Base-by-base conservation (phyloP, 2,329 filamentous ascomycete genomes). In the Emergomyces pasteurianus region DNA sequence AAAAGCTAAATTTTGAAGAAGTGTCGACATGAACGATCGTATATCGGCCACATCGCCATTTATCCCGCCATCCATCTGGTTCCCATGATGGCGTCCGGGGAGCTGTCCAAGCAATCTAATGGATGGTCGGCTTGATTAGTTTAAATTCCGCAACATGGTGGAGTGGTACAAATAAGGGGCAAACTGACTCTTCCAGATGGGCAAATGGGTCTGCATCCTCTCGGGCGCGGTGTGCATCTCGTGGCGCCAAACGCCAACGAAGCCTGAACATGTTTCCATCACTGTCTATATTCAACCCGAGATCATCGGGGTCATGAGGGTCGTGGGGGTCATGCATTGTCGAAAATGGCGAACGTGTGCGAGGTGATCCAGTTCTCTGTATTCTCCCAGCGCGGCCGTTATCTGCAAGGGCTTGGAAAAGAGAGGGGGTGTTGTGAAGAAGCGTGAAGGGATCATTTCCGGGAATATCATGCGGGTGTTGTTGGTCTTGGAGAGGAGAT, bases 1-100 rank as follows among this genome's bases (percentile, higher is more conserved):
- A 58, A 81, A 81, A 1, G 85, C 82, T 28, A 65, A 65, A 61
- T 91, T 87, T 62, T 89, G 84, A 67, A 71, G 38, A 21, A 36
- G 46, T 5, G 67, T 63, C 10, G 62, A 65, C 28, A 63, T 62
- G 62, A 69, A 65, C 14, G 69, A 63, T 47, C 63, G 68, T 36
- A 66, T 63, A 28, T 64, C 68, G 8, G 60, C 61, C 21, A 62
- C 64, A 23, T 57, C 43, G 2, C 53, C 49, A 31, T 65, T 21
- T 34, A 31, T 16, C 14, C n/a, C 34, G 23, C 9, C 52, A 12
- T 54, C n/a, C 31, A 12, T 14, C 31, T 12, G 31, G 10, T n/a
- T 38, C 36, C 52, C 52, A 40, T 12, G 10, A 5, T 3, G 34
- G 8, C 36, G 8, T 21, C 31, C n/a, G 12, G 52, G 18, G 3